phyloP scores from a whole-genome alignment of 108 stramenopile species.

The Fragilaria crotonensis region DNA sequence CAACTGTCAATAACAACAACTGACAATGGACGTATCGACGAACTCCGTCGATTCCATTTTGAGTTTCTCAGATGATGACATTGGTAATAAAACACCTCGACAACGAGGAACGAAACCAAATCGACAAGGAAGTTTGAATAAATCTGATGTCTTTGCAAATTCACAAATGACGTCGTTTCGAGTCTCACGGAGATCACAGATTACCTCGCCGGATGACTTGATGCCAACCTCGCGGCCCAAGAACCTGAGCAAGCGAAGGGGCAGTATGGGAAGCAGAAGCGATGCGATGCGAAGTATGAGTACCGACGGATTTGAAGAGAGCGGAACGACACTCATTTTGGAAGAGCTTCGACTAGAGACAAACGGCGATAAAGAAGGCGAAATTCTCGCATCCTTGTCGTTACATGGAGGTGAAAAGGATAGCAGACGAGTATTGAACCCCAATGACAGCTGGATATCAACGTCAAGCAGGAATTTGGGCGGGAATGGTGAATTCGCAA shows the following conservation, averaged over 20 bases:
- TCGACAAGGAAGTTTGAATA: neutral
- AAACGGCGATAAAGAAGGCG: no score
- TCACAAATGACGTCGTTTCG: neutral
- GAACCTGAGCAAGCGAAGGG: neutral
- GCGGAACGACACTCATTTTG: neutral
- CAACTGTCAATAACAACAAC: no score
- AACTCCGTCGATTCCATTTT: no score
- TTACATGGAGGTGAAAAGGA: no score
- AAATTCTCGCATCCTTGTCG: no score
- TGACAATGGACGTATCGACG: no score
- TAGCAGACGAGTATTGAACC: neutral
- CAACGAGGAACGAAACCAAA: no score
- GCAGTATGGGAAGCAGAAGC: neutral
- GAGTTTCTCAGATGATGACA: no score
- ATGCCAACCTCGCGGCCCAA: neutral
- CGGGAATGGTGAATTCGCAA: neutral
- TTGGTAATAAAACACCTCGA: no score
- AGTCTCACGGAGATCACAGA: neutral
- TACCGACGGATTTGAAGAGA: neutral
- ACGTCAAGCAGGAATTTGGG: neutral
- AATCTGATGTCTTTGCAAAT: neutral
- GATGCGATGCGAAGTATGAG: neutral
- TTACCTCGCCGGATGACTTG: neutral
- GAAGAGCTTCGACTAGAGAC: neutral
- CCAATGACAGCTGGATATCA: neutral